Evolutionary conservation across 805 yeast genomes (phyloP).

Genomic region (Isabelozyma heimii): DNA sequence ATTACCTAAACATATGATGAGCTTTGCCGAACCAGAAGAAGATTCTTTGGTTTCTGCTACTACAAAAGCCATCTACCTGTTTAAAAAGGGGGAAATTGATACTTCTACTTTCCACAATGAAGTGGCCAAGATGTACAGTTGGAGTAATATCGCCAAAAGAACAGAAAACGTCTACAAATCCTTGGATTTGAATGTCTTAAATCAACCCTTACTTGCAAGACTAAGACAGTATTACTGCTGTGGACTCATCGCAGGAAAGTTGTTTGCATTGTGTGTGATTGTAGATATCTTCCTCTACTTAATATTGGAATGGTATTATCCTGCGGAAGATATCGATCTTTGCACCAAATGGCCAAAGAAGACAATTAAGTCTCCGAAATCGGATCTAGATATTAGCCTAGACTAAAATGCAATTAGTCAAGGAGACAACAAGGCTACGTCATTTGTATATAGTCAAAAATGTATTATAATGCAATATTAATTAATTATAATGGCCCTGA

Average conservation of each 20-base stretch:
- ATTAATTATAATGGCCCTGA: too few relatives aligned
- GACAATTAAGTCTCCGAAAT: neutral
- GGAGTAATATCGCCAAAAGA: constrained; percentile 84
- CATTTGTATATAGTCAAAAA: too few relatives aligned
- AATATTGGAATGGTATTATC: constrained; percentile 69
- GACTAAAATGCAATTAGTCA: neutral
- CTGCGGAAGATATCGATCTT: constrained; percentile 64
- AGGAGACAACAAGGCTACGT: neutral
- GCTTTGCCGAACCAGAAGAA: constrained; percentile 85
- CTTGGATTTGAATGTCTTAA: constrained; percentile 34
- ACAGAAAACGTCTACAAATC: constrained; percentile 79
- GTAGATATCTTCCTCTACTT: constrained; percentile 69
- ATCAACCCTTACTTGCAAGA: constrained; percentile 56
- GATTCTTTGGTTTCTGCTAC: constrained; percentile 75
- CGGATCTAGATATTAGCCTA: neutral
- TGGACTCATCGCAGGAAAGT: constrained; percentile 82
- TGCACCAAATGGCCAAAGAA: constrained; percentile 76
- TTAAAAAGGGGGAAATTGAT: constrained; percentile 59
- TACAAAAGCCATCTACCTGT: constrained; percentile 60
- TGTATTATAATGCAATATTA: too few relatives aligned
- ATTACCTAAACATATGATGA: constrained; percentile 88
- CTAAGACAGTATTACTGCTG: constrained; percentile 64
- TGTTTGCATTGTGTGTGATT: constrained; percentile 75
- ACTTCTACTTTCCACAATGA: constrained; percentile 76
- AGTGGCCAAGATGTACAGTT: constrained; percentile 80